These are phyloP conservation scores for Marchantia polymorpha DNA, from an alignment of 225 moss, liverwort and hornwort species.

Conservation along the genomic window DNA sequence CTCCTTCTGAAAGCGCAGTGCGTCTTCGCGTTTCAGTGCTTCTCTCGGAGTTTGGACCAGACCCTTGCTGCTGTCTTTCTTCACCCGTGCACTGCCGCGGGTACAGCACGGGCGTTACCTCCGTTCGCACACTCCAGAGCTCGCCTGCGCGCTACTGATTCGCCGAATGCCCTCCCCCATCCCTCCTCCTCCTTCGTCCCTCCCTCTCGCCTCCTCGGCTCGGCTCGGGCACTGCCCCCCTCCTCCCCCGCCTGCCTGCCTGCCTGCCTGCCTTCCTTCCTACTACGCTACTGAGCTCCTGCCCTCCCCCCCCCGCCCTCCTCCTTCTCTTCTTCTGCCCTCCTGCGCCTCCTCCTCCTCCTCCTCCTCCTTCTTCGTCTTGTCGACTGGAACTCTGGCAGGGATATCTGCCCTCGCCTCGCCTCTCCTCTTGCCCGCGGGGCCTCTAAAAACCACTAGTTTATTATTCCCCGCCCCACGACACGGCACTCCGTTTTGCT, in stretches of 20 bases:
- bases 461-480: neutral
- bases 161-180: constrained; percentile 9
- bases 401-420: neutral
- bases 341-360: neutral
- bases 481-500: neutral
- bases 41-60: constrained; percentile 14
- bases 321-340: neutral
- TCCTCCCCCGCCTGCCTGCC: neutral
- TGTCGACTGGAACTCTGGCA: constrained; percentile 2
- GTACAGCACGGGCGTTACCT: constrained; percentile 18
- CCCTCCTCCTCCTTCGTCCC: neutral
- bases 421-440: neutral
- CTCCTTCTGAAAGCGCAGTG: constrained; percentile 10
- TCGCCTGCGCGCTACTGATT: neutral
- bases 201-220: neutral
- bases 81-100: constrained; percentile 21
- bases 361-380: neutral
- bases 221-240: neutral
- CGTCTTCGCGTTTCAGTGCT: constrained; percentile 12
- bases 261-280: neutral
- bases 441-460: neutral
- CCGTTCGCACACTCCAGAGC: neutral
- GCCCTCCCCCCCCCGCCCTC: neutral
- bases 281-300: neutral
- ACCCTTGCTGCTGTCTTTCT: neutral